phyloP scores from a whole-genome alignment of 495 filamentous ascomycete genomes.

The Aspergillus bridgeri region DNA sequence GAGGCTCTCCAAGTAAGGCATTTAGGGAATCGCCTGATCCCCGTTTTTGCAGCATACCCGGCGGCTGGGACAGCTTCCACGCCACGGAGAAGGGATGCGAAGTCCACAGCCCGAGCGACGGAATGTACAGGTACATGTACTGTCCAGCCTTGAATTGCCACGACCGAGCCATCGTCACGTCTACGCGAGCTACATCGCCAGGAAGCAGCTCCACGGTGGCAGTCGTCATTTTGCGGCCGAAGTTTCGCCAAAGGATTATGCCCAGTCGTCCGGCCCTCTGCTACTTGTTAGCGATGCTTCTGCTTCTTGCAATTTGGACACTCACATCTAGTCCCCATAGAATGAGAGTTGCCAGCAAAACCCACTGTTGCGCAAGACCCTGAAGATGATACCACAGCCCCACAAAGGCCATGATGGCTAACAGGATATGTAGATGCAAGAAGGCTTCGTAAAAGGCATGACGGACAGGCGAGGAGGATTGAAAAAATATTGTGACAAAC shows the following conservation, averaged over 20 bases:
- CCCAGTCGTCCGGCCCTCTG: constrained; percentile 54
- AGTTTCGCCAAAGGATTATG: constrained; percentile 60
- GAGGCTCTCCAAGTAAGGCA: constrained; percentile 27
- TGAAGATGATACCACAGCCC: constrained; percentile 55
- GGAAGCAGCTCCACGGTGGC: constrained; percentile 52
- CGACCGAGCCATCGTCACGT: constrained; percentile 45
- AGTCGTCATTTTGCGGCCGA: constrained; percentile 36
- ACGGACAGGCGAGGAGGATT: constrained; percentile 50
- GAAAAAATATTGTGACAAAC: constrained; percentile 47
- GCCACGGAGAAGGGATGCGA: constrained; percentile 59
- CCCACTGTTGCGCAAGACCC: constrained; percentile 37
- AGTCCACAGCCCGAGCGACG: constrained; percentile 46
- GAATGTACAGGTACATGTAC: constrained; percentile 57
- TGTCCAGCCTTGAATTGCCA: constrained; percentile 51
- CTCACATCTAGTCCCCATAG: constrained; percentile 42
- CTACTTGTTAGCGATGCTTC: background rate
- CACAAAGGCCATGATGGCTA: constrained; percentile 46
- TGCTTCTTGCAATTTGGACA: constrained; percentile 18
- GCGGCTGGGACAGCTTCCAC: constrained; percentile 36
- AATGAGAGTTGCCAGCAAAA: constrained; percentile 36
- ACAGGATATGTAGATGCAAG: constrained; percentile 50
- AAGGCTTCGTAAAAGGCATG: constrained; percentile 60
- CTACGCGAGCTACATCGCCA: constrained; percentile 47
- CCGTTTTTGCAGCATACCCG: constrained; percentile 24
- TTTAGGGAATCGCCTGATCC: constrained; percentile 34